Conservation (phyloP, 1,139 yeast genomes). For the Ogataea hybrid region DNA sequence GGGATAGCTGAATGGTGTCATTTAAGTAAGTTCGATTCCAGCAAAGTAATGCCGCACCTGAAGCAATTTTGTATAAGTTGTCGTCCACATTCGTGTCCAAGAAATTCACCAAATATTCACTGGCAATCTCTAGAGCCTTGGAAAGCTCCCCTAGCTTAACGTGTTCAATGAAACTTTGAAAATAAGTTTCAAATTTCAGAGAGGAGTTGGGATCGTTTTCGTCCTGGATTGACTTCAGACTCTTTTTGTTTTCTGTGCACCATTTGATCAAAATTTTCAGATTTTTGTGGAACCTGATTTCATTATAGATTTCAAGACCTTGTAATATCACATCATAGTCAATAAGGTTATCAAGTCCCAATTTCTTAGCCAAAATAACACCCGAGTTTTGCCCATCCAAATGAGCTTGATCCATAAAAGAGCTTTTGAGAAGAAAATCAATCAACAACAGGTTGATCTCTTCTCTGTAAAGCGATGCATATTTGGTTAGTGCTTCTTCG, state of each 20-base stretch:
- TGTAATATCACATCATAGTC: conserved; percentile 56
- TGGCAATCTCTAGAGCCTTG: conserved; percentile 53
- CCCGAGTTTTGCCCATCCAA: conserved; percentile 42
- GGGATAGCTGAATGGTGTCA: not conserved
- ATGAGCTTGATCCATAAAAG: conserved; percentile 29
- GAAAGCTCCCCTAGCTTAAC: conserved; percentile 50
- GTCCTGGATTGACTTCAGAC: no score
- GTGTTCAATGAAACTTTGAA: conserved; percentile 70
- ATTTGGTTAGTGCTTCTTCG: not conserved
- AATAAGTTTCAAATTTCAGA: conserved; percentile 76
- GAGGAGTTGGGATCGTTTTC: no score
- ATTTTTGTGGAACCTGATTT: no score
- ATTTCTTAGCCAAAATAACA: conserved; percentile 39
- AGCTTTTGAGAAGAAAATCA: conserved; percentile 54
- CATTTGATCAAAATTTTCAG: no score
- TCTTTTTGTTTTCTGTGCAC: no score
- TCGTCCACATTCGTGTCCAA: conserved; percentile 7
- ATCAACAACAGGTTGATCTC: conserved; percentile 58
- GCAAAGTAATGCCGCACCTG: conserved; percentile 29
- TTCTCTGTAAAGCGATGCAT: conserved; percentile 53
- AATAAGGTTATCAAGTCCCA: conserved; percentile 45
- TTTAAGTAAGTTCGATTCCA: conserved; percentile 17
- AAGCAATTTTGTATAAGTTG: conserved; percentile 18
- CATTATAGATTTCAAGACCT: conserved; percentile 47
- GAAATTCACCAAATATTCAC: conserved; percentile 19